Base-by-base conservation (phyloP, 2,329 filamentous ascomycete genomes). In the Cryphonectria parasitica region DNA sequence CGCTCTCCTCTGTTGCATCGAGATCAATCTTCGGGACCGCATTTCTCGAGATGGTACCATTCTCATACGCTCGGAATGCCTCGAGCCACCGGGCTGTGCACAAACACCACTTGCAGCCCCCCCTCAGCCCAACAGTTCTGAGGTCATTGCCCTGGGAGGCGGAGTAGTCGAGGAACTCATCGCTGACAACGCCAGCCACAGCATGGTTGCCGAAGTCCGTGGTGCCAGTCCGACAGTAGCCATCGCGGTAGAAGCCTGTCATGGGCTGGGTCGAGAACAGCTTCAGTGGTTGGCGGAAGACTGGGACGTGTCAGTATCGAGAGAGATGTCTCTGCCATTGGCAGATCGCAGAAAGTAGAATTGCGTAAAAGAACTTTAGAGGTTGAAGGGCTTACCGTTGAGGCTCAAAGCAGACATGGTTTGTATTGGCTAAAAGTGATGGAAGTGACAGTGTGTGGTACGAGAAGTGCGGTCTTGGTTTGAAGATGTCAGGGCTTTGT, bases 101-200 rank as follows among this genome's bases (percentile, higher is more conserved):
- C 6, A 91, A 78, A 77, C 89, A 91, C 87, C 89, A 90, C 77
- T 86, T 88, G 75, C 88, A 89, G 10, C 88, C 88, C 17, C 81
- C 85, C 28, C 82, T 86, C 68, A 90, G 82, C 34, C 65, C 65
- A 28, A 83, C 82, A 6, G 78, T 75, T 34, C 87, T 83, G 45
- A 91, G 80, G 75, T 90, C 86, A 75, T 90, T 90, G 54, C 88
- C 89, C 52, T 83, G 83, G 5, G 82, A 81, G 25, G 88, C 87
- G 43, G 84, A 84, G 80, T 87, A 90, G 76, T 90, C 86, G 45
- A 90, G 85, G 77, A 91, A 91, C 74, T 88, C 85, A 71, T 88
- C 83, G 11, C 86, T 88, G 1, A 91, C 80, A 39, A 87, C 83
- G 66, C 83, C 85, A 0, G 88, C 88, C 34, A 91, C 81, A 36